Conservation (phyloP, 208 protist genomes). For the Naegleria lovaniensis region DNA sequence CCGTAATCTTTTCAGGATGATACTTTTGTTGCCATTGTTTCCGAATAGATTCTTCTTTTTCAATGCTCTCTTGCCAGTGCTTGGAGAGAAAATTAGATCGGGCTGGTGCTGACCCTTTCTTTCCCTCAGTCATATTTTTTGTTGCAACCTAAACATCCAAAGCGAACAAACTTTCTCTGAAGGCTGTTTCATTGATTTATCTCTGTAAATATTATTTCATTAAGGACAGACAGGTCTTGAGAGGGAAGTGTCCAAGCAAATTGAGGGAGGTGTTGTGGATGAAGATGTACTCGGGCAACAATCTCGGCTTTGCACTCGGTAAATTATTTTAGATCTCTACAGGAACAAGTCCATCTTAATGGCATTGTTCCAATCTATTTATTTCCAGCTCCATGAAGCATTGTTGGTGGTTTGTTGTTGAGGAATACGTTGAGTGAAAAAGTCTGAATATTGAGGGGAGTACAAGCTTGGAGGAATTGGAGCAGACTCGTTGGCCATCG, state of each 20-base stretch:
- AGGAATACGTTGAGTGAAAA: neutral
- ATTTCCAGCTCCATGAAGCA: neutral
- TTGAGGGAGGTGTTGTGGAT: no score
- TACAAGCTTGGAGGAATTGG: neutral
- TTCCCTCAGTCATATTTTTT: neutral
- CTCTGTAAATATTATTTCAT: no score
- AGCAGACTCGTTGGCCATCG: neutral
- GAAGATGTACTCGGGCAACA: no score
- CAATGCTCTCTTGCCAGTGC: neutral
- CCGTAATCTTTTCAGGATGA: neutral
- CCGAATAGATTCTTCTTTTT: neutral
- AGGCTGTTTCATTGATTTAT: no score
- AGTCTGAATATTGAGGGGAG: neutral
- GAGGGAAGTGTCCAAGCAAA: no score
- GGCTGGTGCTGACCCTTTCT: neutral
- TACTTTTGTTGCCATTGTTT: neutral
- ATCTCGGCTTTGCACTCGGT: no score
- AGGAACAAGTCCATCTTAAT: no score
- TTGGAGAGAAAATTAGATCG: neutral
- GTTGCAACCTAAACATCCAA: no score
- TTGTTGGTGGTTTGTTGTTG: neutral
- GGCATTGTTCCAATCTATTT: neutral
- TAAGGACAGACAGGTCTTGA: no score
- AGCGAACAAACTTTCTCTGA: no score
- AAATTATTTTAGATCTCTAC: no score